A percentile compares a stretch with the other conserved stretches of the same genome.
Conservation (phyloP, 306 rosid genomes). For the Vigna nakashimae region DNA sequence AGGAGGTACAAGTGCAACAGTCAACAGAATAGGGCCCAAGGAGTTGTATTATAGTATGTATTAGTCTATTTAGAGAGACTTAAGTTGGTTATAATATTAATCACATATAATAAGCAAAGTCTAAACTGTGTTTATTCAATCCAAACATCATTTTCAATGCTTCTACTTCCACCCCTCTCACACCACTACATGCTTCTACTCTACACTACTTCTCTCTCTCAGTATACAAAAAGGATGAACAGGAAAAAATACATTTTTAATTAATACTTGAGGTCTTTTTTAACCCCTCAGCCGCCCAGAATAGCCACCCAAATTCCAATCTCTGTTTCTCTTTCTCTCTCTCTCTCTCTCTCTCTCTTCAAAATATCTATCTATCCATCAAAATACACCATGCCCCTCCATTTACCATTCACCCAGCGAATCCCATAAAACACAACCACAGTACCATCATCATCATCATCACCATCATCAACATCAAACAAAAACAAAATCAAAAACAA, state of each 20-base stretch:
- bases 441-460: slow-evolving; percentile 40
- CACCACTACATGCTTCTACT: background rate
- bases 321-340: slow-evolving; percentile 44
- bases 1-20: slow-evolving; percentile 3
- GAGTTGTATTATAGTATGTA: slow-evolving; percentile 23
- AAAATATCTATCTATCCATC: slow-evolving; percentile 66
- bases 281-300: slow-evolving; percentile 88
- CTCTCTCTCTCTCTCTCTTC: slow-evolving; percentile 35
- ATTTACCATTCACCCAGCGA: slow-evolving; percentile 57
- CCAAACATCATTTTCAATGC: slow-evolving; percentile 35
- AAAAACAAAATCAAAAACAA: slow-evolving; percentile 16
- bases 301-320: slow-evolving; percentile 82
- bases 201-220: background rate
- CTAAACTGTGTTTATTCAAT: background rate
- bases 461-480: slow-evolving; percentile 19
- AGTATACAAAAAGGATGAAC: background rate
- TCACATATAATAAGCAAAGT: slow-evolving; percentile 32
- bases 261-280: slow-evolving; percentile 40
- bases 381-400: slow-evolving; percentile 49
- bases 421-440: slow-evolving; percentile 63
- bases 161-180: background rate
- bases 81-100: slow-evolving; percentile 8
- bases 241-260: background rate
- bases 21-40: slow-evolving; percentile 30
- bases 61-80: slow-evolving; percentile 24